A percentile compares a stretch with the other conserved stretches of the same genome.
Evolutionary conservation across 2,329 filamentous ascomycete species (phyloP).

Genomic region (Calonectria honghensis): DNA sequence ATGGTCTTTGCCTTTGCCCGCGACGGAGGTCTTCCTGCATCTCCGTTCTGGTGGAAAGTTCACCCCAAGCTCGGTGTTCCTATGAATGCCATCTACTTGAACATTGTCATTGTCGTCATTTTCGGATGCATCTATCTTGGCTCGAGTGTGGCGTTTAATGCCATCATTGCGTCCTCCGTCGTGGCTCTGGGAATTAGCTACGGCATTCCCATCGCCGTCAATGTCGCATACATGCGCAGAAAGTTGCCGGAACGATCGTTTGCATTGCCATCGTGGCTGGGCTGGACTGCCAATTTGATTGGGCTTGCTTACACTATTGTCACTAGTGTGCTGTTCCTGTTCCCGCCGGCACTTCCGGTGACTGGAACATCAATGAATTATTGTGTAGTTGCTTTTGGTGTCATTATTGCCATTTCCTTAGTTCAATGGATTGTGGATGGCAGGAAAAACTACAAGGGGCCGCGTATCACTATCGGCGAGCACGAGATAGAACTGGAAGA

Average conservation of each 20-base stretch:
- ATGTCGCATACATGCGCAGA: slow-evolving; percentile 77
- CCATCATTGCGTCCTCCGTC: slow-evolving; percentile 82
- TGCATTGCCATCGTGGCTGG: slow-evolving; percentile 58
- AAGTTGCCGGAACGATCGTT: slow-evolving; percentile 74
- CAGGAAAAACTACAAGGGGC: slow-evolving; percentile 62
- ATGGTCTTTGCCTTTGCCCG: slow-evolving; percentile 80
- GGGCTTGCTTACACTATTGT: slow-evolving; percentile 79
- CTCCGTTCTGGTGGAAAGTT: slow-evolving; percentile 75
- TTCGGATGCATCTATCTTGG: slow-evolving; percentile 83
- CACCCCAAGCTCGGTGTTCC: slow-evolving; percentile 78
- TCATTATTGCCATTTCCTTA: slow-evolving; percentile 65
- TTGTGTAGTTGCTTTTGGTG: slow-evolving; percentile 67
- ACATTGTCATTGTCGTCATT: slow-evolving; percentile 76
- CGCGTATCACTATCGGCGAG: slow-evolving; percentile 43
- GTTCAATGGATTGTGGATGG: slow-evolving; percentile 68
- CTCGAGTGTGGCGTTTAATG: slow-evolving; percentile 79
- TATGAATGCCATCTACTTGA: slow-evolving; percentile 79
- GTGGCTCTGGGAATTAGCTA: slow-evolving; percentile 84
- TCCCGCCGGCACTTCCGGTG: slow-evolving; percentile 79
- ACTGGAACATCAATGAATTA: slow-evolving; percentile 81
- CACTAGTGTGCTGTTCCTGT: slow-evolving; percentile 83
- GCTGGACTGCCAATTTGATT: slow-evolving; percentile 60
- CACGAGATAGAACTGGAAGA: slow-evolving; percentile 21
- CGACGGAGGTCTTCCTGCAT: slow-evolving; percentile 80
- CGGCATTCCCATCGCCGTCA: slow-evolving; percentile 83